Evolutionary conservation across 306 rosid species (phyloP).

Genomic region (Gynostemma pentaphyllum): DNA sequence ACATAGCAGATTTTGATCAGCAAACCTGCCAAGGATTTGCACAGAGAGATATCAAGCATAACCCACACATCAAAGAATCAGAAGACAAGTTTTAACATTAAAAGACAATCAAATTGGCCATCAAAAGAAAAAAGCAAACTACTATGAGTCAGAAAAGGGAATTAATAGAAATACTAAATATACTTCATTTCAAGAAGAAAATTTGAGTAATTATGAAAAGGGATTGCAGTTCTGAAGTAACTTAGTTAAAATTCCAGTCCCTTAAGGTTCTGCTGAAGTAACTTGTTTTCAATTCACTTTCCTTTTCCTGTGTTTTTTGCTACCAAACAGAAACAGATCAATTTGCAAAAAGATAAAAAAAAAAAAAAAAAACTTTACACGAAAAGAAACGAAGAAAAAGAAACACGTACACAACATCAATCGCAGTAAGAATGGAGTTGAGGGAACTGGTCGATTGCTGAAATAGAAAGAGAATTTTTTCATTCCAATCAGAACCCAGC

Average conservation of each 20-base stretch:
- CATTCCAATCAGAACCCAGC: background rate
- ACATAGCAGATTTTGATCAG: slow-evolving; percentile 5
- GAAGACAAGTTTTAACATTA: background rate
- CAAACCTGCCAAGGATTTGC: slow-evolving; percentile 12
- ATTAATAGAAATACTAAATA: too few species aligned
- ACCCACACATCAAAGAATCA: background rate
- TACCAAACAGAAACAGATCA: background rate
- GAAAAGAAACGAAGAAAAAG: background rate
- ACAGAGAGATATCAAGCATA: background rate
- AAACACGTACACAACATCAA: background rate
- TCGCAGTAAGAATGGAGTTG: background rate
- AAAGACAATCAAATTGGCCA: background rate
- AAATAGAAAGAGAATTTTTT: background rate
- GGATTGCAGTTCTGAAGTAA: background rate
- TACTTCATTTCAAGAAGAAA: background rate
- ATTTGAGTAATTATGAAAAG: background rate
- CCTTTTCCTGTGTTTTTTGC: background rate
- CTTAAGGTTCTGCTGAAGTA: background rate
- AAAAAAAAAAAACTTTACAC: background rate
- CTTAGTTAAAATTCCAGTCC: background rate
- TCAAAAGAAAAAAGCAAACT: background rate
- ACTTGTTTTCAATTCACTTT: background rate
- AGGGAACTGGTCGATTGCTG: background rate
- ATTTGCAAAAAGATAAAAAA: background rate
- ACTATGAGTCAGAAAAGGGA: background rate